Base-by-base conservation (phyloP, 2,329 filamentous ascomycete species). In the Teratosphaeria destructans region DNA sequence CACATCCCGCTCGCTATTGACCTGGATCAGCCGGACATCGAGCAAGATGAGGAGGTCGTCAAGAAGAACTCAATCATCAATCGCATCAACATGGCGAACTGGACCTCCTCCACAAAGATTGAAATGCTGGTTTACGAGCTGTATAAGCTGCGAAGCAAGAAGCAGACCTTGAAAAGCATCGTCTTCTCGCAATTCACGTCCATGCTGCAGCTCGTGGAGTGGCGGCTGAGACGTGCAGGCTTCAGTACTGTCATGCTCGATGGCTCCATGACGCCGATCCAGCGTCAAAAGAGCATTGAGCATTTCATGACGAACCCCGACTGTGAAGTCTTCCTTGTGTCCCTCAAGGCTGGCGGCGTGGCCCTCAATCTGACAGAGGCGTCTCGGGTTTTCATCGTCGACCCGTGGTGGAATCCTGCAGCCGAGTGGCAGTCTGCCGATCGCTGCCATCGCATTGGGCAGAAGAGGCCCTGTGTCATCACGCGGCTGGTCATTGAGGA, bases 41-140 rank as follows among this genome's bases (percentile, higher is more conserved):
- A 96, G 74, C 92, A 96, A 74, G 90, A 96, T 63, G 89, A 93
- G 72, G 81, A 85, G 1, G 77, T 86, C 6, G 85, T 96, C 61
- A 96, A 96, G 81, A 96, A 96, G 76, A 92, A 86, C 14, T 96
- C 91, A 1, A 99, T 99, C 73, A 95, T 97, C 79, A 97, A 97
- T 73, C 89, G 94, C 59, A 97, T 99, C 76, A 90, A 93, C 75
- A 96, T 97, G 92, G 90, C 95, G 72, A 89, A 97, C 69, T 99
- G 94, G 94, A 96, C 91, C 0, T 96, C 90, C 0, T 96, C 91
- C 1, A 96, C 92, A 63, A 99, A 99, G 78, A 99, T 99, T 65
- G 94, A 99, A 76, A 86, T 95, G 72, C 83, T 99, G 5, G 88
- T 97, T 10, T 95, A 96, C 70, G 91, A 97, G 70, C 82, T 99